These are phyloP conservation scores for Mycosphaerelloides madeirae DNA, from an alignment of 2,329 filamentous ascomycete genomes.

Conservation along the genomic window DNA sequence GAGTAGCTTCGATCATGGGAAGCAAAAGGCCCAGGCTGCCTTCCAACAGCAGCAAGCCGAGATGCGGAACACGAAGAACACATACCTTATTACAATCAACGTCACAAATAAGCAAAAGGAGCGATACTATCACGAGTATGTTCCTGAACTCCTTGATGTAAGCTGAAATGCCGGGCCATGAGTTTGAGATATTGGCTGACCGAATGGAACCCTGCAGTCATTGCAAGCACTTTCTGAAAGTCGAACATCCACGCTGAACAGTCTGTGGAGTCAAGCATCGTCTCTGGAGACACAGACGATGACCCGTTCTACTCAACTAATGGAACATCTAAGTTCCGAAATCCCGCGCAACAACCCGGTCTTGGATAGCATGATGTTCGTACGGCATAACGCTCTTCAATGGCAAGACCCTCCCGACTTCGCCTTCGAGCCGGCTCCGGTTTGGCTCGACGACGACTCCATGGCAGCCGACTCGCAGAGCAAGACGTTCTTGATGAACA, in stretches of 20 bases:
- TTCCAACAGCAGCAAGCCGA: conserved; percentile 90
- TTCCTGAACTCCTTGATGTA: conserved; percentile 89
- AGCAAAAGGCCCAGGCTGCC: conserved; percentile 80
- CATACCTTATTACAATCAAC: conserved; percentile 93
- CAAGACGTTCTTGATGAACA: conserved; percentile 85
- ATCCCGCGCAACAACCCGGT: conserved; percentile 83
- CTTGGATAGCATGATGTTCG: conserved; percentile 96
- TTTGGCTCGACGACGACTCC: conserved; percentile 89
- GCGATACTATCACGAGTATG: conserved; percentile 93
- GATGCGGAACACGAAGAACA: conserved; percentile 98
- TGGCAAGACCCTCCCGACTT: conserved; percentile 84
- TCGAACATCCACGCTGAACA: conserved; percentile 75
- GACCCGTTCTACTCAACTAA: conserved; percentile 64
- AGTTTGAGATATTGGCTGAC: not conserved
- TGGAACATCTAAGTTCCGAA: conserved; percentile 70
- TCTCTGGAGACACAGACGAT: conserved; percentile 76
- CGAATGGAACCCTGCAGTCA: conserved; percentile 39
- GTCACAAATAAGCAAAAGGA: conserved; percentile 98
- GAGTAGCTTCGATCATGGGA: conserved; percentile 78
- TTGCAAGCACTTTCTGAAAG: conserved; percentile 92
- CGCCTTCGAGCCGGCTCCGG: conserved; percentile 85
- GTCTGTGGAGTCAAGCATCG: conserved; percentile 76
- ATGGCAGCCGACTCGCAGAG: conserved; percentile 85
- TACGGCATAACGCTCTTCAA: conserved; percentile 75
- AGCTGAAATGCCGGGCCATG: conserved; percentile 21